A percentile compares a stretch with the other conserved stretches of the same genome.
Evolutionary conservation across 129 eudicot genomes (phyloP).

Genomic region (Deinandra increscens): DNA sequence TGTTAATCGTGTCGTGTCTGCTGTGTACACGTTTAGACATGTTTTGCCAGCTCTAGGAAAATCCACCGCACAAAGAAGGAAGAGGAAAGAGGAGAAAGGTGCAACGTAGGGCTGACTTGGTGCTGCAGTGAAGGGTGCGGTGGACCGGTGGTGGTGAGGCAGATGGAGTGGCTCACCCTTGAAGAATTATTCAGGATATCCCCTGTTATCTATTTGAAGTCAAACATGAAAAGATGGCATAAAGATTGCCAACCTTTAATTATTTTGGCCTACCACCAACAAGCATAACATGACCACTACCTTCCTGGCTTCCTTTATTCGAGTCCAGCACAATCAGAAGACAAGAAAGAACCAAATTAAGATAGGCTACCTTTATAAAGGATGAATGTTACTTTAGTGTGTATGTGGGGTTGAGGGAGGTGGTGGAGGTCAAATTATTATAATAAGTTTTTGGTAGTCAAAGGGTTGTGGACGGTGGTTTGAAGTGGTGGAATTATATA

Average conservation of each 20-base stretch:
- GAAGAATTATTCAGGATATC: too few relatives aligned
- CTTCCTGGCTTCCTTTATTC: too few relatives aligned
- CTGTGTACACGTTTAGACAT: too few relatives aligned
- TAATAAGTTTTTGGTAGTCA: not conserved
- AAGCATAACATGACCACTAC: constrained; percentile 21
- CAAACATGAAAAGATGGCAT: constrained; percentile 32
- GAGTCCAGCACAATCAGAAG: constrained; percentile 28
- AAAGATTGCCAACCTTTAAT: constrained; percentile 15
- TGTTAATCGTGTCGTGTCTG: too few relatives aligned
- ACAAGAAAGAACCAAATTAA: constrained; percentile 2
- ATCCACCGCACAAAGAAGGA: too few relatives aligned
- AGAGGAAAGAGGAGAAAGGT: too few relatives aligned
- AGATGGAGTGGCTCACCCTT: too few relatives aligned
- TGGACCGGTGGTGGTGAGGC: too few relatives aligned
- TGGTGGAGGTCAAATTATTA: constrained; percentile 19
- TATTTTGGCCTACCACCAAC: constrained; percentile 17
- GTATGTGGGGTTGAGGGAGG: constrained; percentile 23
- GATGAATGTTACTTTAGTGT: too few relatives aligned
- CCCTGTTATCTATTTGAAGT: constrained; percentile 8
- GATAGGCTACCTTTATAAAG: not conserved
- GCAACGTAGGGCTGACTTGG: too few relatives aligned
- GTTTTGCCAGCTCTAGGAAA: too few relatives aligned
- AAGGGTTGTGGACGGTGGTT: not conserved
- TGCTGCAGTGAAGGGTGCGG: too few relatives aligned
- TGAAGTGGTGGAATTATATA: not conserved